Percentiles rank a stretch among this genome's conserved stretches.
These are phyloP conservation scores for Metroxylon sagu DNA, from an alignment of 176 grass and related monocot genomes.

Conservation along the genomic window DNA sequence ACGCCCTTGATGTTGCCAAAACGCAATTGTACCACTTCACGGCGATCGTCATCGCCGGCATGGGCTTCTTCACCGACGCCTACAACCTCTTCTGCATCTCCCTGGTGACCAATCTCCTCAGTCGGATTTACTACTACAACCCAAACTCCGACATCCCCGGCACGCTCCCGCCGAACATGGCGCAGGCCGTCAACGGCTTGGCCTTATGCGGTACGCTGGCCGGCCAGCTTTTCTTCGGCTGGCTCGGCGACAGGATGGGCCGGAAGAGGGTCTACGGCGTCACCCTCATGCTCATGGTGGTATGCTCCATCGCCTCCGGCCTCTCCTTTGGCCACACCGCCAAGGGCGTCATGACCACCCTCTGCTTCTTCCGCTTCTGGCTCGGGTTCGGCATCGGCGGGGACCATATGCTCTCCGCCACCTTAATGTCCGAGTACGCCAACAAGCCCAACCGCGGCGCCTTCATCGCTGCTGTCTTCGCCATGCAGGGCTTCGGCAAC, in stretches of 20 bases:
- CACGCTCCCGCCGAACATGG: neutral
- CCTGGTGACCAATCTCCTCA: constrained; percentile 43
- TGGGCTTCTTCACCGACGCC: constrained; percentile 27
- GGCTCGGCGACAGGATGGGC: constrained; percentile 12
- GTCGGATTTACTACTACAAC: constrained; percentile 33
- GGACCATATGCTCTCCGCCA: too few relatives aligned
- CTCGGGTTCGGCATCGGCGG: constrained; percentile 92
- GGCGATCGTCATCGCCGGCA: constrained; percentile 26
- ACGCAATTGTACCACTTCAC: constrained; percentile 46
- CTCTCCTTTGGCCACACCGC: constrained; percentile 8
- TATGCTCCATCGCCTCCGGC: constrained; percentile 13
- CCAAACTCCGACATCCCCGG: neutral
- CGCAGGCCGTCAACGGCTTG: constrained; percentile 1
- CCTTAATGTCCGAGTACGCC: too few relatives aligned
- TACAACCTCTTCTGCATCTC: constrained; percentile 28
- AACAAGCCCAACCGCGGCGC: too few relatives aligned
- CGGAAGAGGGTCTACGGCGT: constrained; percentile 12
- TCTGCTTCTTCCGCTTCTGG: constrained; percentile 96
- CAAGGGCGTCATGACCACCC: constrained; percentile 45
- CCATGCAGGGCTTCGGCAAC: constrained; percentile 66
- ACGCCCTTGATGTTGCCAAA: too few relatives aligned
- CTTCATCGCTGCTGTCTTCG: constrained; percentile 62
- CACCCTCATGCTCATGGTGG: constrained; percentile 11
- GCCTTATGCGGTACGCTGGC: constrained; percentile 13
- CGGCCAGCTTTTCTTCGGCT: constrained; percentile 10